A percentile compares a stretch with the other conserved stretches of the same genome.
These are phyloP conservation scores for Cyberlindnera mississippiensis DNA, from an alignment of 805 yeast genomes.

Conservation along the genomic window DNA sequence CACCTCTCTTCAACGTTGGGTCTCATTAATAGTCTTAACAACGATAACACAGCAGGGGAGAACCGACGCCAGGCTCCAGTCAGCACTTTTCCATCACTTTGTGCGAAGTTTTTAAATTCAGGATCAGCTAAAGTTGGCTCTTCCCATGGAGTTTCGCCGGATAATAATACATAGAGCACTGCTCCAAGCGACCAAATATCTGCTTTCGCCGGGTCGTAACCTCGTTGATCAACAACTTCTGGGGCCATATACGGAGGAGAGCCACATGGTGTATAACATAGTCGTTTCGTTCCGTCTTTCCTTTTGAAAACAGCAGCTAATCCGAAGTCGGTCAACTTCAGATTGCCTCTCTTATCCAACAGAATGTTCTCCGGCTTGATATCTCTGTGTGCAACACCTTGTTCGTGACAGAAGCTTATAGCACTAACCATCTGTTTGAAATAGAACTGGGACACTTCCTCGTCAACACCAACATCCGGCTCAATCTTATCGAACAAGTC, in stretches of 20 bases:
- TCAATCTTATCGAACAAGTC: slow-evolving; percentile 77
- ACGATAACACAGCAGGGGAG: slow-evolving; percentile 44
- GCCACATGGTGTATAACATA: slow-evolving; percentile 56
- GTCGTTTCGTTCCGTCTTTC: slow-evolving; percentile 41
- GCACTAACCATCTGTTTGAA: slow-evolving; percentile 64
- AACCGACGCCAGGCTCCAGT: slow-evolving; percentile 54
- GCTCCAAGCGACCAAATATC: slow-evolving; percentile 74
- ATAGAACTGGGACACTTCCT: slow-evolving; percentile 63
- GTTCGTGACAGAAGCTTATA: slow-evolving; percentile 52
- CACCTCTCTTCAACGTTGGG: slow-evolving; percentile 44
- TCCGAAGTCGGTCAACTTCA: slow-evolving; percentile 77
- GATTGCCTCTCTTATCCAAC: slow-evolving; percentile 57
- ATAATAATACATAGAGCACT: slow-evolving; percentile 54
- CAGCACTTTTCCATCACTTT: slow-evolving; percentile 42
- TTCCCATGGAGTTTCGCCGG: slow-evolving; percentile 74
- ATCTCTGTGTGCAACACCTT: slow-evolving; percentile 66
- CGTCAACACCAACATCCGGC: slow-evolving; percentile 67
- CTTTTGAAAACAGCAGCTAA: slow-evolving; percentile 58
- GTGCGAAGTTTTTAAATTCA: slow-evolving; percentile 40
- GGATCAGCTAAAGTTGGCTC: slow-evolving; percentile 51
- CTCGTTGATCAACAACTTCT: slow-evolving; percentile 44
- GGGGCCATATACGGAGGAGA: slow-evolving; percentile 82
- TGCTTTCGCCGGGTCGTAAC: slow-evolving; percentile 53
- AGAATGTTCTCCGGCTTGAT: slow-evolving; percentile 68
- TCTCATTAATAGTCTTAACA: slow-evolving; percentile 50